A percentile compares a stretch with the other conserved stretches of the same genome.
These are phyloP conservation scores for Pseudozyma sp. DNA, from an alignment of 1,284 basidiomycete genomes.

Conservation along the genomic window DNA sequence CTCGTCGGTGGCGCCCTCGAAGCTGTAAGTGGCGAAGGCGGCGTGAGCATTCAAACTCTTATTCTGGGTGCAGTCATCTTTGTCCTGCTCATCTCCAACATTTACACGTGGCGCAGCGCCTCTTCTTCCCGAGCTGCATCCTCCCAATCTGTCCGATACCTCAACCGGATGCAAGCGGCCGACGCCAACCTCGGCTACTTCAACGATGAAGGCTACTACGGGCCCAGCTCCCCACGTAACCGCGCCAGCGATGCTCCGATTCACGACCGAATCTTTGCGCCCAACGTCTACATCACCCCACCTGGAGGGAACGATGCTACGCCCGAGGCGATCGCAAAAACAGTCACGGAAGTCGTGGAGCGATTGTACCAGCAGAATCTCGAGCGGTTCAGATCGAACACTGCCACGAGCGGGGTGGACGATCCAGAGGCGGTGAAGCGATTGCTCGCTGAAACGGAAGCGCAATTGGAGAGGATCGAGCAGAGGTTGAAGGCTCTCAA, in stretches of 20 bases:
- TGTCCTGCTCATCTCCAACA: slow-evolving; percentile 68
- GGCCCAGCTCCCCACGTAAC: slow-evolving; percentile 23
- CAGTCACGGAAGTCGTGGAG: slow-evolving; percentile 66
- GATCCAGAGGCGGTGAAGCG: slow-evolving; percentile 73
- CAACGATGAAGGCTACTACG: slow-evolving; percentile 33
- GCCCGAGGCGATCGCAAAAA: slow-evolving; percentile 63
- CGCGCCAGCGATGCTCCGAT: not conserved
- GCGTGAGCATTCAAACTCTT: slow-evolving; percentile 48
- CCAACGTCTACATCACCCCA: slow-evolving; percentile 47
- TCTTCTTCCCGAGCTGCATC: slow-evolving; percentile 11
- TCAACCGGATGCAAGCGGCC: slow-evolving; percentile 28
- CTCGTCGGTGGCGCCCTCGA: slow-evolving; percentile 45
- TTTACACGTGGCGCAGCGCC: slow-evolving; percentile 49
- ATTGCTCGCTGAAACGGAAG: slow-evolving; percentile 69
- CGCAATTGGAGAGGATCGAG: slow-evolving; percentile 72
- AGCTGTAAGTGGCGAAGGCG: slow-evolving; percentile 31
- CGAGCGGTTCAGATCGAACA: slow-evolving; percentile 4
- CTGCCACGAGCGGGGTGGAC: slow-evolving; percentile 31
- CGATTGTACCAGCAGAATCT: slow-evolving; percentile 55
- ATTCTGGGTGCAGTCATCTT: slow-evolving; percentile 60
- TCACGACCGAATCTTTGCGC: slow-evolving; percentile 37
- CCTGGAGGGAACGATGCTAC: slow-evolving; percentile 36
- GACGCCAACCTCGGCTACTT: slow-evolving; percentile 42
- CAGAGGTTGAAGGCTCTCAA: slow-evolving; percentile 53
- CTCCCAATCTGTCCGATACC: slow-evolving; percentile 10